Percentiles rank a stretch among this genome's conserved stretches.
phyloP scores from a whole-genome alignment of 805 yeast genomes.

The Kodamaea laetipori region DNA sequence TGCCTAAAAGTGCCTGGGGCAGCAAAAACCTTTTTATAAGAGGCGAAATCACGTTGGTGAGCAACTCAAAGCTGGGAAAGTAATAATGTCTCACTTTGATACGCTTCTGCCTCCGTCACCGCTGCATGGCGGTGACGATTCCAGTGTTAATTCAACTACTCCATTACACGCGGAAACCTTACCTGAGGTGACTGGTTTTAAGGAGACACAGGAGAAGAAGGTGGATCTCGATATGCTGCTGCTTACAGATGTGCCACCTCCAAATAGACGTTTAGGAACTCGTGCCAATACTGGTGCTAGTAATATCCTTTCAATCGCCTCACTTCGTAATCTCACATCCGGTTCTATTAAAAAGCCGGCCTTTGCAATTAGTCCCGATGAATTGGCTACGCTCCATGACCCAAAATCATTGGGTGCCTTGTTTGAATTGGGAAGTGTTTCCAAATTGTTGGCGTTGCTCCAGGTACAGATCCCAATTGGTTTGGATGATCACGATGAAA shows the following conservation, averaged over 20 bases:
- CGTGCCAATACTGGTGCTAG: slow-evolving; percentile 2
- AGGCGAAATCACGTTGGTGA: neutral
- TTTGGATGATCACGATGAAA: slow-evolving; percentile 35
- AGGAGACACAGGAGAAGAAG: neutral
- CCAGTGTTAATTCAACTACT: slow-evolving; percentile 15
- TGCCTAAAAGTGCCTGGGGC: slow-evolving; percentile 1
- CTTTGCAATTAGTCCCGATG: slow-evolving; percentile 22
- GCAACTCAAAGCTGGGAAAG: no score
- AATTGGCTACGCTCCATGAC: slow-evolving; percentile 56
- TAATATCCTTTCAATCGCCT: neutral
- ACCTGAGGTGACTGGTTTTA: neutral
- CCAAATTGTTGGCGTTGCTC: slow-evolving; percentile 31
- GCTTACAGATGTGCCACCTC: slow-evolving; percentile 1
- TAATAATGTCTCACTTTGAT: slow-evolving; percentile 1
- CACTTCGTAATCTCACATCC: slow-evolving; percentile 1
- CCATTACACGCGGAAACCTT: slow-evolving; percentile 3
- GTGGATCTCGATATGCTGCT: neutral
- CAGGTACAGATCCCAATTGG: slow-evolving; percentile 46
- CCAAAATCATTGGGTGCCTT: slow-evolving; percentile 58
- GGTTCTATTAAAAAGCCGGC: neutral
- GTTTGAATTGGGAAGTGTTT: slow-evolving; percentile 47
- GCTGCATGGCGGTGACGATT: slow-evolving; percentile 4
- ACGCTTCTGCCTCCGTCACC: slow-evolving; percentile 1
- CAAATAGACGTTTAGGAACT: neutral
- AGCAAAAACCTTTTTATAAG: neutral